phyloP scores from a whole-genome alignment of 2,329 filamentous ascomycete species.

The Claviceps citrina region DNA sequence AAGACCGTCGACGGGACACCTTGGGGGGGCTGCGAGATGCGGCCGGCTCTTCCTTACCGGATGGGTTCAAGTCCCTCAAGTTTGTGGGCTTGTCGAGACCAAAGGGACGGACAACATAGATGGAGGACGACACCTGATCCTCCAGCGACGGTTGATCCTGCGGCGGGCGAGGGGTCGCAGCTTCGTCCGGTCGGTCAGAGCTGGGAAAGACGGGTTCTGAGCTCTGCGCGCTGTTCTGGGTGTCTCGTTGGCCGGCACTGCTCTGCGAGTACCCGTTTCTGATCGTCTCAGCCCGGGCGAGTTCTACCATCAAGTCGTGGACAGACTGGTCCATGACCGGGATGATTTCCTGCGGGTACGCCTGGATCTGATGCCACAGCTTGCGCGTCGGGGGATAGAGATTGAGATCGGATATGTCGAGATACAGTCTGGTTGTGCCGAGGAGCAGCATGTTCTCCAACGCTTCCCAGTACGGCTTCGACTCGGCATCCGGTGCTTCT shows the following conservation, averaged over 20 bases:
- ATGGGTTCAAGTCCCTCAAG: slow-evolving; percentile 83
- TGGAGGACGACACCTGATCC: slow-evolving; percentile 61
- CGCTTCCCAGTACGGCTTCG: slow-evolving; percentile 70
- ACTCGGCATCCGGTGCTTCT: slow-evolving; percentile 53
- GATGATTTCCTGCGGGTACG: slow-evolving; percentile 91
- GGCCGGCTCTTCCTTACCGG: slow-evolving; percentile 30
- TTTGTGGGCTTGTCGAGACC: slow-evolving; percentile 79
- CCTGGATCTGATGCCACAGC: slow-evolving; percentile 86
- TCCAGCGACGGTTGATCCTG: slow-evolving; percentile 47
- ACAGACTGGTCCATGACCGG: slow-evolving; percentile 91
- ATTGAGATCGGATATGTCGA: slow-evolving; percentile 80
- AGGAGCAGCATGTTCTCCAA: slow-evolving; percentile 84
- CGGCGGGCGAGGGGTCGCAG: slow-evolving; percentile 22
- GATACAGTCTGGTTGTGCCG: slow-evolving; percentile 67
- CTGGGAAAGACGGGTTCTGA: slow-evolving; percentile 66
- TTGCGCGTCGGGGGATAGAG: slow-evolving; percentile 85
- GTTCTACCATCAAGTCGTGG: slow-evolving; percentile 83
- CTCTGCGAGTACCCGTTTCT: slow-evolving; percentile 48
- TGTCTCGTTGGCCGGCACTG: slow-evolving; percentile 31
- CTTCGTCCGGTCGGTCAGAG: slow-evolving; percentile 51
- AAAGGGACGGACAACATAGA: slow-evolving; percentile 79
- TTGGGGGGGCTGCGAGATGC: not conserved
- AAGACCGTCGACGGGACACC: not conserved
- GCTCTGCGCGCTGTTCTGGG: slow-evolving; percentile 38
- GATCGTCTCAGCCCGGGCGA: slow-evolving; percentile 67